A percentile compares a stretch with the other conserved stretches of the same genome.
Evolutionary conservation across 352 stramenopile genomes (phyloP).

Genomic region (Paralagenidium karlingii): DNA sequence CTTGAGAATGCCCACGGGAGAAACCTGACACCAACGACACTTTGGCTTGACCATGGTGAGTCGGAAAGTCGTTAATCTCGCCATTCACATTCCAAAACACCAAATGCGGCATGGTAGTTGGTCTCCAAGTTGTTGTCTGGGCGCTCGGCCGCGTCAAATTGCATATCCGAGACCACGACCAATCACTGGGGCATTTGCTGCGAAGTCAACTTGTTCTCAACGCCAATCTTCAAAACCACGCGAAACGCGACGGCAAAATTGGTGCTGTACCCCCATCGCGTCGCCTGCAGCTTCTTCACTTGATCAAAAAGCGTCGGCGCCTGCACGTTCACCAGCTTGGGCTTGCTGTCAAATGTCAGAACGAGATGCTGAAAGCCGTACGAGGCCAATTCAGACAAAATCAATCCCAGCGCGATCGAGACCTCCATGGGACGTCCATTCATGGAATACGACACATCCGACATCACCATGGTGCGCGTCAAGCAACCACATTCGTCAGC

Average conservation of each 20-base stretch:
- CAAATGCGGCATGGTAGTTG: conserved; percentile 39
- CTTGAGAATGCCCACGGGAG: conserved; percentile 29
- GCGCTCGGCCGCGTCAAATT: conserved; percentile 54
- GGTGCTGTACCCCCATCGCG: conserved; percentile 32
- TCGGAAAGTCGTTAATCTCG: conserved; percentile 13
- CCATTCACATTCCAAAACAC: conserved; percentile 72
- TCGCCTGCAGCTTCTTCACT: conserved; percentile 8
- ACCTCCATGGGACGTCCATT: conserved; percentile 18
- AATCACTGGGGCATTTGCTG: conserved; percentile 44
- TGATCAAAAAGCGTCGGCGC: conserved; percentile 16
- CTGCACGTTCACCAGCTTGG: conserved; percentile 22
- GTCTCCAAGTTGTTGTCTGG: conserved; percentile 22
- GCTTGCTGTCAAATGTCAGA: conserved; percentile 26
- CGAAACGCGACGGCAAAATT: conserved; percentile 59
- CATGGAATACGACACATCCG: conserved; percentile 37
- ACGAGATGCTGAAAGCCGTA: conserved; percentile 38
- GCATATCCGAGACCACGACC: conserved; percentile 80
- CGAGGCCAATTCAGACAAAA: conserved; percentile 20
- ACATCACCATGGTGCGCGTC: conserved; percentile 27
- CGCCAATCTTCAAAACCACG: conserved; percentile 28
- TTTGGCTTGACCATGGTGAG: conserved; percentile 13
- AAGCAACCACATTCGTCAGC: conserved; percentile 11
- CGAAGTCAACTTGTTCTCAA: conserved; percentile 11
- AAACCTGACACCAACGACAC: conserved; percentile 40
- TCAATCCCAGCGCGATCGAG: conserved; percentile 23